Base-by-base conservation (phyloP, 257 asterid species). In the Solanum habrochaites region DNA sequence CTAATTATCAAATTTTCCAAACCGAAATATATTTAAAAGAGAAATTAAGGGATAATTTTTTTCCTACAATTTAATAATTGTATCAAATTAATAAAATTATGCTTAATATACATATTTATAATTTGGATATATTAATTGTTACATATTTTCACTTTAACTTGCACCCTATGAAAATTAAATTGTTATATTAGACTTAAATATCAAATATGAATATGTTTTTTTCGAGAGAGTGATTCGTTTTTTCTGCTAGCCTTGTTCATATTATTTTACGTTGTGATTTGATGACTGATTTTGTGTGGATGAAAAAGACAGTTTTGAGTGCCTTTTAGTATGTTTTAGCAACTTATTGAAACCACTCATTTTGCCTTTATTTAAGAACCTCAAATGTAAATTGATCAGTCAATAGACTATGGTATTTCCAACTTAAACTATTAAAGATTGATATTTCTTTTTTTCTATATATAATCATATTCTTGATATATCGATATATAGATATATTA, bases 1-100 rank as follows among this genome's bases (percentile, higher is more conserved):
- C 92, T 85, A 86, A 42, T 43, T 71, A 72, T 87, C 88, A 80
- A 60, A 39, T 70, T 43, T 47, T 78, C 40, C 84, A 78, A 18
- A 20, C 15, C 60, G 7, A 42, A 4, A 31, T 45, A 18, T 32
- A 80, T 80, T 85, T 87, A 10, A 23, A 62, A 77, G n/a, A 21
- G 86, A 45, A 45, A 70, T 52, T 52, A 52, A 52, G 62, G 62
- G 16, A 52, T 52, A 52, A 52, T 16, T 52, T 16, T 52, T 52
- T 6, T 0, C 60, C 60, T 16, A 21, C 18, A 20, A 20, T 72
- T 72, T 37, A 21, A 37, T 11, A 73, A 20, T 73, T 11, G 9
- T 21, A 73, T 73, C 11, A 2, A 20, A 20, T 37, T 37, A 35
- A 21, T 37, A 37, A 4, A 35, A 20, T 72, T 37, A 11, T 72